A percentile compares a stretch with the other conserved stretches of the same genome.
These are phyloP conservation scores for Trypanosoma conorhini DNA, from an alignment of 208 protist genomes.

Conservation along the genomic window DNA sequence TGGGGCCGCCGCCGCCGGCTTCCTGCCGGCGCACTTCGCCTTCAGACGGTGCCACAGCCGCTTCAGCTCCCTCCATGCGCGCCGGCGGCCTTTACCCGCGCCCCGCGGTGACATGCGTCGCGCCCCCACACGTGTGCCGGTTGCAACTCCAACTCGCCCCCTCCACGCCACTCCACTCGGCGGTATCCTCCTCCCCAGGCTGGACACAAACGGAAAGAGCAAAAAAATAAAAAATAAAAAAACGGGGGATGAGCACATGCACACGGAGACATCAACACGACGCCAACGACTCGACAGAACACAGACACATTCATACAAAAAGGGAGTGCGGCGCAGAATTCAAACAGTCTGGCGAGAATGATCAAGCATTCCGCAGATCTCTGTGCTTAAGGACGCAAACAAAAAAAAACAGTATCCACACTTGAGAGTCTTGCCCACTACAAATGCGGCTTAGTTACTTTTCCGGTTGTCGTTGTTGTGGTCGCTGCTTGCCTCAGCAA, in stretches of 20 bases:
- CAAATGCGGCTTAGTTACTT: not conserved
- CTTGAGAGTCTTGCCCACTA: not conserved
- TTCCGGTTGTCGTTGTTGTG: not conserved
- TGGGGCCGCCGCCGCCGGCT: not conserved
- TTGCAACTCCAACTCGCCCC: too few species aligned
- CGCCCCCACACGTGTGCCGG: not conserved
- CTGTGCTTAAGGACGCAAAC: not conserved
- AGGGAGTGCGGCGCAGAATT: too few species aligned
- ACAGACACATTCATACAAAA: too few species aligned
- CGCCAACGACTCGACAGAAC: not conserved
- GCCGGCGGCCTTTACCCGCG: not conserved
- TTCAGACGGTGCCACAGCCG: conserved; percentile 4
- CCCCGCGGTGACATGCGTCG: not conserved
- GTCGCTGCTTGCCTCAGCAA: not conserved
- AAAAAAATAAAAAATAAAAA: too few species aligned
- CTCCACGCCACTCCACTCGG: too few species aligned
- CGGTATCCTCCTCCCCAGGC: too few species aligned
- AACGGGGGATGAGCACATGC: not conserved
- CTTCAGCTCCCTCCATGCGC: not conserved
- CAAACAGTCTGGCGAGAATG: not conserved
- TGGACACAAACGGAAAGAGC: too few species aligned
- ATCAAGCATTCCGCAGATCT: too few species aligned
- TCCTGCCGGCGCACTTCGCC: not conserved
- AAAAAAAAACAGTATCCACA: not conserved
- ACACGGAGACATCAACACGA: not conserved